Conservation (phyloP, 108 stramenopile species). For the Chaetoceros muelleri region DNA sequence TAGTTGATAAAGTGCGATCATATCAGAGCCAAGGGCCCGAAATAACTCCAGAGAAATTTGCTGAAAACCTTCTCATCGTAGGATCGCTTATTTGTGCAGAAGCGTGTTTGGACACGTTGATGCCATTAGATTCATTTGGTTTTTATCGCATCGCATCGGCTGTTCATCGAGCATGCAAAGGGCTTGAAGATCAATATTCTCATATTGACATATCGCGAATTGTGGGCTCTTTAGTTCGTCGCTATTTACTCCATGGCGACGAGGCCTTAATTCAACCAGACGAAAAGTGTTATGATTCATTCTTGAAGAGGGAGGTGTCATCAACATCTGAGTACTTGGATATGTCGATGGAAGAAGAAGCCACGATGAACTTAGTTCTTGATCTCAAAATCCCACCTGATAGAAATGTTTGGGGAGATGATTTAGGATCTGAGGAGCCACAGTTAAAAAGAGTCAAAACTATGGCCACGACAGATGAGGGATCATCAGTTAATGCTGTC, state of each 20-base stretch:
- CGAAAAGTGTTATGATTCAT: constrained; percentile 4
- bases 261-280: constrained; percentile 8
- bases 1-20: constrained; percentile 17
- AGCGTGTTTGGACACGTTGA: constrained; percentile 28
- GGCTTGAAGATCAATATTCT: constrained; percentile 57
- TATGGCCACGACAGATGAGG: constrained; percentile 52
- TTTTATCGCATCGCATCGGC: constrained; percentile 33
- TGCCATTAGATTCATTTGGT: constrained; percentile 22
- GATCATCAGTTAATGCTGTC: constrained; percentile 27
- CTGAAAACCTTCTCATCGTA: constrained; percentile 44
- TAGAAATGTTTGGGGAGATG: constrained; percentile 25
- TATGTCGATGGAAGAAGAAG: constrained; percentile 32
- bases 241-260: constrained; percentile 66
- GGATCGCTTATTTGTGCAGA: constrained; percentile 50
- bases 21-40: not conserved
- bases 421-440: constrained; percentile 4
- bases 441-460: not conserved
- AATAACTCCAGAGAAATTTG: constrained; percentile 44
- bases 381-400: constrained; percentile 54
- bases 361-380: constrained; percentile 72
- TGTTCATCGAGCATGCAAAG: constrained; percentile 49
- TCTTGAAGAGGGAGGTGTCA: constrained; percentile 2
- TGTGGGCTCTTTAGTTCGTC: constrained; percentile 33
- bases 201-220: constrained; percentile 49
- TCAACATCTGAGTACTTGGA: constrained; percentile 1